Conservation (phyloP, 2,329 filamentous ascomycete species). For the Neonectria hederae region DNA sequence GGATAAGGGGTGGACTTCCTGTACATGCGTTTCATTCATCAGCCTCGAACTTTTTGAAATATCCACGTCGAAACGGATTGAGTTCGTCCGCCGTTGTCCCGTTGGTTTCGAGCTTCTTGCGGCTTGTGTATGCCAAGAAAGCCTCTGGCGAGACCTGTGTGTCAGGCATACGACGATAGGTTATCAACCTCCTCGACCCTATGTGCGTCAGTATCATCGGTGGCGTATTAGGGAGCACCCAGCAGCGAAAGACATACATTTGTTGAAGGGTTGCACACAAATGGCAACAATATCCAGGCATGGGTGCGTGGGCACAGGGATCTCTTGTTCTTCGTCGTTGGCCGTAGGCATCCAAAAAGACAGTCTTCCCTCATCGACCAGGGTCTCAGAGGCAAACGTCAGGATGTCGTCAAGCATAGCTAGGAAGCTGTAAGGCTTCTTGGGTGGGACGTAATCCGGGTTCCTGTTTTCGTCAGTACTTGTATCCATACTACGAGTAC, state of each 20-base stretch:
- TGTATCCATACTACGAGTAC: background rate
- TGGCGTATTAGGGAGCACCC: background rate
- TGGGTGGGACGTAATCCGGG: constrained; percentile 82
- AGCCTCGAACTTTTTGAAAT: constrained; percentile 64
- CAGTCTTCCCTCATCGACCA: constrained; percentile 82
- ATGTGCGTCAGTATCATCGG: constrained; percentile 22
- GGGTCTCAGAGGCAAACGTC: constrained; percentile 77
- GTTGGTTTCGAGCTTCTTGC: constrained; percentile 42
- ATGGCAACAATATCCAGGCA: constrained; percentile 77
- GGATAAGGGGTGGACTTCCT: constrained; percentile 33
- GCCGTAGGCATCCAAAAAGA: constrained; percentile 98
- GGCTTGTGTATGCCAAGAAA: constrained; percentile 49
- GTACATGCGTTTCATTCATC: constrained; percentile 41
- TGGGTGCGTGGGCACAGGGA: constrained; percentile 80
- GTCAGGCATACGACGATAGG: constrained; percentile 78
- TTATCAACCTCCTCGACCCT: constrained; percentile 91
- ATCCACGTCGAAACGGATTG: constrained; percentile 68
- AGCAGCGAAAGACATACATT: constrained; percentile 67
- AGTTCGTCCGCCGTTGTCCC: constrained; percentile 67
- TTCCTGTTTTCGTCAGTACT: constrained; percentile 45
- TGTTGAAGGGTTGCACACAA: constrained; percentile 89
- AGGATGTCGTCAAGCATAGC: constrained; percentile 92
- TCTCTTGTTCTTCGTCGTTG: constrained; percentile 79
- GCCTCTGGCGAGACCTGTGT: constrained; percentile 59
- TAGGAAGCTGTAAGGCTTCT: constrained; percentile 90